These are phyloP conservation scores for Kodamaea laetipori DNA, from an alignment of 805 yeast genomes.

Conservation along the genomic window DNA sequence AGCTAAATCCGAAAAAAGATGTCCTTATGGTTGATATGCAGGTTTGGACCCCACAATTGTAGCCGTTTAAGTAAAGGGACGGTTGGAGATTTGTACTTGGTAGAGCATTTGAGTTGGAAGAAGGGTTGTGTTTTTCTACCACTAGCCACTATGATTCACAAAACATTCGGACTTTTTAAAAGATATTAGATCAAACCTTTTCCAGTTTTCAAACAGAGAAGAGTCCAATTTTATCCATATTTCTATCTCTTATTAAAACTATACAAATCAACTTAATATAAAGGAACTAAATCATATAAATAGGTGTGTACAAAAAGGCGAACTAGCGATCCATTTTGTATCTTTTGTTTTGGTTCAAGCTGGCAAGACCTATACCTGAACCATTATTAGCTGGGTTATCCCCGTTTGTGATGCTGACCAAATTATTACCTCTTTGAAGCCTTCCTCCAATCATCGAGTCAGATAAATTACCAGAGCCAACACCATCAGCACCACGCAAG, in stretches of 20 bases:
- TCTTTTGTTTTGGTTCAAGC: conserved; percentile 9
- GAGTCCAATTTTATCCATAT: too few relatives aligned
- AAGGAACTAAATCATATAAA: conserved; percentile 4
- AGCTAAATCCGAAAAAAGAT: too few relatives aligned
- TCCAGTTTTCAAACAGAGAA: too few relatives aligned
- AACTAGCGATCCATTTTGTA: conserved; percentile 9
- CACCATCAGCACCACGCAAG: conserved; percentile 7
- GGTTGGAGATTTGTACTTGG: too few relatives aligned
- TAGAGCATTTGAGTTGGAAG: too few relatives aligned
- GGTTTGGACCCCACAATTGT: too few relatives aligned
- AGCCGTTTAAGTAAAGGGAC: too few relatives aligned
- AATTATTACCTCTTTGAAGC: conserved; percentile 6
- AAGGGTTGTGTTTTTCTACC: too few relatives aligned
- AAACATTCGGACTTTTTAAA: too few relatives aligned
- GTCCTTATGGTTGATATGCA: too few relatives aligned
- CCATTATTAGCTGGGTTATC: conserved; percentile 1
- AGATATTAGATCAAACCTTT: too few relatives aligned
- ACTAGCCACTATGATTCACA: too few relatives aligned
- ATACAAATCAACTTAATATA: neutral
- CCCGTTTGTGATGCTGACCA: conserved; percentile 5
- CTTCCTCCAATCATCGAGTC: conserved; percentile 1
- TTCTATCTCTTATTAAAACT: conserved; percentile 5
- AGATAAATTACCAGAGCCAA: neutral
- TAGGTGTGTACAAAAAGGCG: neutral
- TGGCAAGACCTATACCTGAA: neutral